Conservation (phyloP, 179 eudicot genomes). For the Gypsophila paniculata region DNA sequence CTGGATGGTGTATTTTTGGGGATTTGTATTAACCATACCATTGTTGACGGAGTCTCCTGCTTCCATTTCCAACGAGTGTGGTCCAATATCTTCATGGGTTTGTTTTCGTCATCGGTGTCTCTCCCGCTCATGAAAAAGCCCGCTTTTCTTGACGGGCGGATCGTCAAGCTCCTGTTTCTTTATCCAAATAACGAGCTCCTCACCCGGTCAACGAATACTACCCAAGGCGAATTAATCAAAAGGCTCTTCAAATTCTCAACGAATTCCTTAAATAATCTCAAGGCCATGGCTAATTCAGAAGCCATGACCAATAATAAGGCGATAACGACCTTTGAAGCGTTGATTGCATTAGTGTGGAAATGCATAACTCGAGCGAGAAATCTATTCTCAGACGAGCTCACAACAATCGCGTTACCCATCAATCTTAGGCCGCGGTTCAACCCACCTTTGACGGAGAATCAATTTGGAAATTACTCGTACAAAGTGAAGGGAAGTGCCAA, state of each 20-base stretch:
- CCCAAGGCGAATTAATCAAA: not conserved
- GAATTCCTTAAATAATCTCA: not conserved
- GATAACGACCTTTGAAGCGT: not conserved
- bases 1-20: too few relatives aligned
- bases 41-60: too few relatives aligned
- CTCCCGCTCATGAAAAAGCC: not conserved
- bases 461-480: not conserved
- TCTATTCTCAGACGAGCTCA: not conserved
- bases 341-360: constrained; percentile 13
- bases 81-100: not conserved
- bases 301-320: not conserved
- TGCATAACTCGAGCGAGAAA: constrained; percentile 3
- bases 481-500: not conserved
- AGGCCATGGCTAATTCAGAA: constrained; percentile 15
- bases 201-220: not conserved
- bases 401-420: not conserved
- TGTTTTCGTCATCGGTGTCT: not conserved
- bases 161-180: not conserved
- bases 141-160: not conserved
- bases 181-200: not conserved
- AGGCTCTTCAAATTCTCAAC: not conserved
- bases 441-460: not conserved
- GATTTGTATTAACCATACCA: too few relatives aligned
- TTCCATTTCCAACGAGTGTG: too few relatives aligned
- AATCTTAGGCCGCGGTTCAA: not conserved